Evolutionary conservation across 495 filamentous ascomycete genomes (phyloP), one percentile per base, ranked within the genome.

Genomic region (Extremus antarcticus): DNA sequence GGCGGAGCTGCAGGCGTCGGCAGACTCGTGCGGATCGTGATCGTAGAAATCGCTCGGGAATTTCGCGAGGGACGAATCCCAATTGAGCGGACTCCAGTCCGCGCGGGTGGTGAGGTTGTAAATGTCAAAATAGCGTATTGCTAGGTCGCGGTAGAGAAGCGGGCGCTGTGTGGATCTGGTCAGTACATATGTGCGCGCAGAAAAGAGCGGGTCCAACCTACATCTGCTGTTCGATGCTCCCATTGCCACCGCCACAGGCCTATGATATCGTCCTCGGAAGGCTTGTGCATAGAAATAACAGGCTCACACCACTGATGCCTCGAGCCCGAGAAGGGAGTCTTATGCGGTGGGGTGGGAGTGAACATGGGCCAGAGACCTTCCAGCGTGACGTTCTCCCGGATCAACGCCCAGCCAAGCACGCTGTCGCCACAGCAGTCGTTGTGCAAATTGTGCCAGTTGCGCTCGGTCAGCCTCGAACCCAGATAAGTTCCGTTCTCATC

Each of bases 221-320:
- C 54, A 32, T 51, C 22, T 21, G 45, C 8, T 15, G 38, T 2
- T 17, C 59, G 49, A 7, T 53, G 43, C 11, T 24, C 50, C 45
- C 50, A 47, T 25, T 57, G 48, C 54, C 50, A 61, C n/a, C 47
- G 29, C 54, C 50, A 51, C 29, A 61, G 49, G 15, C 29, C 59
- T 0, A 39, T n/a, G 20, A 53, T 53, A 21, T 53, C 54, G 25
- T 60, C 52, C n/a, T 21, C 19, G 20, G 17, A 40, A 0, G 55
- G 48, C 20, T 58, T 57, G 41, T 66, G 64, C 47, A 63, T 54
- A 9, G 47, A 38, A 3, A 66, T 25, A 15, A 58, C 54, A 9
- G 64, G 64, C 51, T 62, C 53, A 48, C 64, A 64, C 61, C 63
- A 64, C 20, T 57, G 51, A 7, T n/a, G 2, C 23, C 21, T 45